Base-by-base conservation (phyloP, 306 rosid species). In the Begonia fuchsioides region DNA sequence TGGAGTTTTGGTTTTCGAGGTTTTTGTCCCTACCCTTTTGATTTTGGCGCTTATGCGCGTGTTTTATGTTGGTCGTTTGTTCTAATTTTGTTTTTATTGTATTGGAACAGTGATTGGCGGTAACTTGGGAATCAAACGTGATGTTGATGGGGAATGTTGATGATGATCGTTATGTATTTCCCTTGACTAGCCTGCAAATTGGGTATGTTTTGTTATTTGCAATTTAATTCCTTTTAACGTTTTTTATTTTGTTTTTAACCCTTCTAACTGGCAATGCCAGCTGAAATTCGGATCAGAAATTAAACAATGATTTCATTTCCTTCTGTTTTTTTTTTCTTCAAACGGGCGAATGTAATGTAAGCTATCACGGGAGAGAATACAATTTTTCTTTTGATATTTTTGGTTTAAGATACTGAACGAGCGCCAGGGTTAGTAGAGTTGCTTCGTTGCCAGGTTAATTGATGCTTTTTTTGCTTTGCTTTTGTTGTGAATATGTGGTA, bases 171-270 rank as follows among this genome's bases (percentile, higher is more conserved):
- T 74, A 85, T 66, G 44, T 84, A 56, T 84, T 79, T 59, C 93
- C 92, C 60, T 77, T 90, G 12, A 79, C 95, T 0, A 53, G 80
- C 44, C 67, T 90, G 78, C 95, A 88, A 70, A 88, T 83, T 55
- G 93, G 97, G 97, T 88, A 76, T 54, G 38, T 44, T 11, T 47
- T 39, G 53, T 9, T 39, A 12, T 16, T 8, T 50, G 32, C 35
- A 5, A 3, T 13, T 32, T 14, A 4, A 12, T 53, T 43, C 51
- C 8, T 12, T 12, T 26, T 10, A 40, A 40, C 44, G 11, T 40
- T 40, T 12, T 10, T 1, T 40, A 40, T 40, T 12, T 2, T 12
- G 2, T 1, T 40, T 40, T 40, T 40, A 10, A 2, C 1, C 44
- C 2, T 40, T 40, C 44, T 9, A 40, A 12, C 9, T 40, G 2